These are phyloP conservation scores for Geranium rotundifolium DNA, from an alignment of 345 rosid genomes.

Conservation along the genomic window DNA sequence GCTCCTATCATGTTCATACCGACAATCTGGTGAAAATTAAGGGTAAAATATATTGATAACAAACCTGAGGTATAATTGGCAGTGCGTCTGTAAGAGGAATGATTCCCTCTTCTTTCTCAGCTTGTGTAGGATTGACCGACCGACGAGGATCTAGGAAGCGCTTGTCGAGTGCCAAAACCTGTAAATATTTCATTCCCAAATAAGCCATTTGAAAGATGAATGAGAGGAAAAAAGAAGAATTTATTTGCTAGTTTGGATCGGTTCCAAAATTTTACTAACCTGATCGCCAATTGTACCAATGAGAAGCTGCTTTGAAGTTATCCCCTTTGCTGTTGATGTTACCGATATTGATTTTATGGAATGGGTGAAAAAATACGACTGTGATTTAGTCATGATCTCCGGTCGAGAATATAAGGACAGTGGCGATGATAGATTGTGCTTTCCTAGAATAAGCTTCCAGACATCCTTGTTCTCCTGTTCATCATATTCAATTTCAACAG, in stretches of 20 bases:
- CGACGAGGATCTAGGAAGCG: constrained; percentile 93
- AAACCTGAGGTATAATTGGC: constrained; percentile 91
- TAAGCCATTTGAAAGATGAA: no score
- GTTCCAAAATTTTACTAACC: constrained; percentile 27
- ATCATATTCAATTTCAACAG: constrained; percentile 3
- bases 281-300: constrained; percentile 85
- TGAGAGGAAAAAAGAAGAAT: no score
- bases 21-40: neutral
- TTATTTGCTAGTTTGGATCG: neutral
- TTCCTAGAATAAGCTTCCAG: constrained; percentile 81
- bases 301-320: constrained; percentile 96
- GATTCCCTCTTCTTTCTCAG: constrained; percentile 93
- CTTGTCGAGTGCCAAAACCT: constrained; percentile 87
- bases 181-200: constrained; percentile 6
- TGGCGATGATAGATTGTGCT: constrained; percentile 89
- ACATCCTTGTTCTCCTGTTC: constrained; percentile 93
- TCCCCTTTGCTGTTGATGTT: constrained; percentile 93
- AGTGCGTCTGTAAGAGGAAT: constrained; percentile 82
- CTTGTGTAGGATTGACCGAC: constrained; percentile 82
- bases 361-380: constrained; percentile 88
- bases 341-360: constrained; percentile 78
- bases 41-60: constrained; percentile 5
- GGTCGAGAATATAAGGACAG: constrained; percentile 75
- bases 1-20: no score
- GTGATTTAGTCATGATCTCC: constrained; percentile 78